These are phyloP conservation scores for Acer yangbiense DNA, from an alignment of 345 rosid genomes.

Conservation along the genomic window DNA sequence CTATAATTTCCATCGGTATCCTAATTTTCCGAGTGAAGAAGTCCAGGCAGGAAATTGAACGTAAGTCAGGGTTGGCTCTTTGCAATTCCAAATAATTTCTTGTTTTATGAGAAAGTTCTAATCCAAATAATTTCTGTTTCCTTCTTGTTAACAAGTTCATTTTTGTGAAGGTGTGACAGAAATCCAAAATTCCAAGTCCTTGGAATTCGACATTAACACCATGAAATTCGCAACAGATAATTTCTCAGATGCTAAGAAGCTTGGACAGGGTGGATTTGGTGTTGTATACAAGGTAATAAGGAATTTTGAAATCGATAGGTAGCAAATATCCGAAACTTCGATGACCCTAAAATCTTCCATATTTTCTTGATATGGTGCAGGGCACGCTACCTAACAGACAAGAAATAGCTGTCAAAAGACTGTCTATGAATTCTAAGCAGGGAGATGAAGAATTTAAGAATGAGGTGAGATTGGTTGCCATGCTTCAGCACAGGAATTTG, in stretches of 20 bases:
- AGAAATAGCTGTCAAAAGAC: slow-evolving; percentile 39
- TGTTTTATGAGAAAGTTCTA: background rate
- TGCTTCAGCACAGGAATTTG: slow-evolving; percentile 43
- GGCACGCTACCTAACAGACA: slow-evolving; percentile 29
- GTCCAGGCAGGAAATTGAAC: background rate
- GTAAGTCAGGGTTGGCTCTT: background rate
- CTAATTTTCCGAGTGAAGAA: background rate
- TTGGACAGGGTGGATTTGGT: slow-evolving; percentile 53
- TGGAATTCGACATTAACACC: slow-evolving; percentile 23
- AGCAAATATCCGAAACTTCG: background rate
- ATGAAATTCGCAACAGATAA: slow-evolving; percentile 36
- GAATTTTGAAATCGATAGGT: background rate
- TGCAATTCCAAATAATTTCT: background rate
- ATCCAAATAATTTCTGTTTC: background rate
- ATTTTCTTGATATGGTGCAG: slow-evolving; percentile 11
- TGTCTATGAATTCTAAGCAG: slow-evolving; percentile 27
- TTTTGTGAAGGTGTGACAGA: background rate
- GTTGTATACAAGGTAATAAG: slow-evolving; percentile 39
- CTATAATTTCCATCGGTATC: background rate
- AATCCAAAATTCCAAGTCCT: background rate
- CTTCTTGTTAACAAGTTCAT: background rate
- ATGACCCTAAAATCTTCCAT: background rate
- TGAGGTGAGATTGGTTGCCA: slow-evolving; percentile 34
- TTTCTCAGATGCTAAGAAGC: slow-evolving; percentile 33
- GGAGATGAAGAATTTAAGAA: slow-evolving; percentile 43